A percentile compares a stretch with the other conserved stretches of the same genome.
Conservation (phyloP, 2,329 filamentous ascomycete species). For the Xylariaceae sp. region DNA sequence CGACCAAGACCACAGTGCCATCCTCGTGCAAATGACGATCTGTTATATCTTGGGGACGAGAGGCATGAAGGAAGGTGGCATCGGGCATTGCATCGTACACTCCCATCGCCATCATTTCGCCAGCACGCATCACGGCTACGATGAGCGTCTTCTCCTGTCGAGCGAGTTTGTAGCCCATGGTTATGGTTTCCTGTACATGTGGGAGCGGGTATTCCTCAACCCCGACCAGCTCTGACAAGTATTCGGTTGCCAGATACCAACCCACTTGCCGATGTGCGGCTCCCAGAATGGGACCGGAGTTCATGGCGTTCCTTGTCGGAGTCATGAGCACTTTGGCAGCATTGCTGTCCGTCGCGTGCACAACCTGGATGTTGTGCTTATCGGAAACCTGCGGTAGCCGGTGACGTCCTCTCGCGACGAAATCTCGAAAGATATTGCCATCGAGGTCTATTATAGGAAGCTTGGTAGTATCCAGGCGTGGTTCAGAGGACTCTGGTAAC, state of each 20-base stretch:
- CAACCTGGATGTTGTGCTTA: conserved; percentile 18
- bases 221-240: conserved; percentile 39
- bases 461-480: no score
- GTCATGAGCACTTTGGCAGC: conserved; percentile 45
- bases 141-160: conserved; percentile 45
- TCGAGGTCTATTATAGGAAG: no score
- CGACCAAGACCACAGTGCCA: conserved; percentile 44
- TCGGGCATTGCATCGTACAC: conserved; percentile 44
- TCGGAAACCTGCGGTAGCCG: conserved; percentile 27
- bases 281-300: conserved; percentile 38
- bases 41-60: conserved; percentile 32
- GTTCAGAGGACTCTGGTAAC: no score
- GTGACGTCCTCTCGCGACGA: no score
- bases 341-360: conserved; percentile 36
- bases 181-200: conserved; percentile 43
- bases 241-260: conserved; percentile 44
- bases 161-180: conserved; percentile 36
- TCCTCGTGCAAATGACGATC: conserved; percentile 31
- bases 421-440: no score
- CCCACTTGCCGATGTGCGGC: conserved; percentile 42
- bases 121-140: conserved; percentile 54
- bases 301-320: conserved; percentile 40
- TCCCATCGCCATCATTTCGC: conserved; percentile 54
- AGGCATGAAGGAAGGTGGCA: conserved; percentile 23
- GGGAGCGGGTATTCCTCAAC: conserved; percentile 38